Conservation (phyloP, 371 early-diverging fungal species). For the Rhizopus delemar region DNA sequence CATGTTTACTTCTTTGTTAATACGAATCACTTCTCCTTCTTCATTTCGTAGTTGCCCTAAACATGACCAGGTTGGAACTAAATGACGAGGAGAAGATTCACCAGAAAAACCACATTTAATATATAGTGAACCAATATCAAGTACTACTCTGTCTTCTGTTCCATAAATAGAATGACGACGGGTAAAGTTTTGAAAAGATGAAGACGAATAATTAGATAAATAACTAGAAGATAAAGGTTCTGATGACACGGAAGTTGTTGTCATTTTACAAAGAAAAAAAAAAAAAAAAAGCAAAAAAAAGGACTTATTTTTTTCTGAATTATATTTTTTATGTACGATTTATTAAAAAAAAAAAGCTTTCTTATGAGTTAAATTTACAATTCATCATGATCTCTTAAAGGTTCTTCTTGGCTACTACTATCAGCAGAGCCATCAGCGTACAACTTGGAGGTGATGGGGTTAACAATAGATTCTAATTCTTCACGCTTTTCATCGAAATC, state of each 20-base stretch:
- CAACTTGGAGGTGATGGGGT: slow-evolving; percentile 86
- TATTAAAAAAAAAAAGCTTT: slow-evolving; percentile 6
- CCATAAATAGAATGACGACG: slow-evolving; percentile 67
- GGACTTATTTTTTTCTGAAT: slow-evolving; percentile 1
- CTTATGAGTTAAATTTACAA: slow-evolving; percentile 46
- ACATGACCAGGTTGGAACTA: slow-evolving; percentile 57
- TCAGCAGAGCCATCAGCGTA: slow-evolving; percentile 65
- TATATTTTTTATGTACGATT: slow-evolving; percentile 10
- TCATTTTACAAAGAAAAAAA: slow-evolving; percentile 27
- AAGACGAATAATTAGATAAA: slow-evolving; percentile 38
- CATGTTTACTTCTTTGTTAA: slow-evolving; percentile 43
- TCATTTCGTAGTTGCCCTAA: slow-evolving; percentile 27
- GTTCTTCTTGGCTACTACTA: slow-evolving; percentile 59
- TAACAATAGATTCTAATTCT: slow-evolving; percentile 82
- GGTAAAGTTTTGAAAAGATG: slow-evolving; percentile 46
- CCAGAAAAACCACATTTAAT: slow-evolving; percentile 90
- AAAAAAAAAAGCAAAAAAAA: slow-evolving; percentile 16
- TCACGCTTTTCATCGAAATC: slow-evolving; percentile 82
- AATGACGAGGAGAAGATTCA: slow-evolving; percentile 78
- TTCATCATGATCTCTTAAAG: slow-evolving; percentile 75
- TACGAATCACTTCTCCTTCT: slow-evolving; percentile 50
- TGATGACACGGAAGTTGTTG: slow-evolving; percentile 50
- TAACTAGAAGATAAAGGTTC: slow-evolving; percentile 45
- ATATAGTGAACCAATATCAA: slow-evolving; percentile 83
- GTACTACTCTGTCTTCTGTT: slow-evolving; percentile 83